These are phyloP conservation scores for Quercus gilva DNA, from an alignment of 306 rosid genomes.

Conservation along the genomic window DNA sequence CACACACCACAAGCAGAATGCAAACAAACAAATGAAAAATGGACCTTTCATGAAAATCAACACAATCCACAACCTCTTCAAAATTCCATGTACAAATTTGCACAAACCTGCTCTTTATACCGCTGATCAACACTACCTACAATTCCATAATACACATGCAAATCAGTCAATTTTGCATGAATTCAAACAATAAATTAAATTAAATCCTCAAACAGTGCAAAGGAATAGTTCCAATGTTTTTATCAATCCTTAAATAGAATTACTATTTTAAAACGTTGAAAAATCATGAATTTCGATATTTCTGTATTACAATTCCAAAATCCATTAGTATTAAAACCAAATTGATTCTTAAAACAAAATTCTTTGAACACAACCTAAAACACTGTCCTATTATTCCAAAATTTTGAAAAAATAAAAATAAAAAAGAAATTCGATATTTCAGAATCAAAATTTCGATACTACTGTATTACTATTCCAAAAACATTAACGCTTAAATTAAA, in stretches of 20 bases:
- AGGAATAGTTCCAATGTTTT: not conserved
- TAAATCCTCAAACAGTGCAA: not conserved
- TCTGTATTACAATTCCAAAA: too few species aligned
- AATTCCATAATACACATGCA: conserved; percentile 12
- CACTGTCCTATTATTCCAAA: too few species aligned
- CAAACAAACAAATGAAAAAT: conserved; percentile 5
- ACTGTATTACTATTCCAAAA: too few species aligned
- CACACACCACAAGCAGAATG: conserved; percentile 10
- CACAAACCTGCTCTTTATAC: conserved; percentile 64
- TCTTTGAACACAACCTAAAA: not conserved
- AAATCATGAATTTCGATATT: too few species aligned
- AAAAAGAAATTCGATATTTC: too few species aligned
- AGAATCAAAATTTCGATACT: too few species aligned
- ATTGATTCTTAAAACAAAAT: not conserved
- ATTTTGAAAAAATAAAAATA: not conserved
- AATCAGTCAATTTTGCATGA: conserved; percentile 4
- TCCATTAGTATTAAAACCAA: too few species aligned
- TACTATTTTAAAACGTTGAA: too few species aligned
- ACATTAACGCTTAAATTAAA: too few species aligned
- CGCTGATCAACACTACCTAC: conserved; percentile 61
- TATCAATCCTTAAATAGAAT: too few species aligned
- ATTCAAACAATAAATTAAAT: not conserved
- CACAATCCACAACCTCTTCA: not conserved
- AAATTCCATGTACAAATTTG: conserved; percentile 19
- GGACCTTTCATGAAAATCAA: not conserved